Evolutionary conservation across 164 flowering plant genomes (phyloP), one percentile per base, ranked within the genome.

Genomic region (Malania oleifera): DNA sequence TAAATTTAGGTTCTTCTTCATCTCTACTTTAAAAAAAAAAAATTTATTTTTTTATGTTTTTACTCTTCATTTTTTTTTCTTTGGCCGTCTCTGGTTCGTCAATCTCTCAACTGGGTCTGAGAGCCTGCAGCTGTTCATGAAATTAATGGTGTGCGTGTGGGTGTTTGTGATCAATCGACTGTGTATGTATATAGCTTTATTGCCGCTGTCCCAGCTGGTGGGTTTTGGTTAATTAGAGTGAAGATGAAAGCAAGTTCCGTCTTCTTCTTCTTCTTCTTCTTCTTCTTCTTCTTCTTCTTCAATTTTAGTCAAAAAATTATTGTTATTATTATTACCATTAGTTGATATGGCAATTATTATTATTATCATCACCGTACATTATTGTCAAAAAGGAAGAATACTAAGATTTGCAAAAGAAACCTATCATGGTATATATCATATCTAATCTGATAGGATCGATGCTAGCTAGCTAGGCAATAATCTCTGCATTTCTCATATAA

Each of bases 151-250:
- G 64, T 65, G 61, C 49, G 40, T 58, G 22, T 62, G 63, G 17
- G 52, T 47, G 57, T 62, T 49, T 62, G 52, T 65, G 60, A 22
- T 37, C n/a, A n/a, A n/a, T n/a, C n/a, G n/a, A n/a, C n/a, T n/a
- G n/a, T n/a, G n/a, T 51, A 15, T 66, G 63, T 72, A 65, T 48
- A 70, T 61, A 67, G 50, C 25, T 51, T 66, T 49, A 54, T 59
- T 65, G 56, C 54, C 57, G 51, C 60, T 63, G 63, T 66, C 48
- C 39, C 56, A 39, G 57, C 71, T 67, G 64, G 76, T 75, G 75
- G 75, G 74, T 66, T 77, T 77, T 65, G n/a, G n/a, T 64, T 26
- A 60, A 59, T 63, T 54, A 59, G 67, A 65, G 65, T 68, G 61
- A 62, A 55, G 50, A 63, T 60, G 48, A 56, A 57, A 61, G 51